Evolutionary conservation across 2,329 filamentous ascomycete species (phyloP).

Genomic region (Fusarium duplospermum): DNA sequence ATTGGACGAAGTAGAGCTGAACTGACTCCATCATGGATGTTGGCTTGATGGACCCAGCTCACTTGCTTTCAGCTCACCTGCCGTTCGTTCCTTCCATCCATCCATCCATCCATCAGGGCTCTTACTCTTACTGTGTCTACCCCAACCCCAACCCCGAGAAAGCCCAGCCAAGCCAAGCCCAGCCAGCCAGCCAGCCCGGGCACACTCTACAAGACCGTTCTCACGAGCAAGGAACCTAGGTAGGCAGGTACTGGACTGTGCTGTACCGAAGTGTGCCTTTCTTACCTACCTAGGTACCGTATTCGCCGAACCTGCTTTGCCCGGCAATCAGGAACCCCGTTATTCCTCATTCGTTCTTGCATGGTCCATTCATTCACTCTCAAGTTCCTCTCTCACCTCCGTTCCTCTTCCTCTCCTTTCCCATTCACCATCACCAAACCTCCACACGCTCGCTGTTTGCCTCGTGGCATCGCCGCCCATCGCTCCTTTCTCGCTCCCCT

Average conservation of each 20-base stretch:
- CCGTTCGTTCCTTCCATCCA: not conserved
- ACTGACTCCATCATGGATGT: not conserved
- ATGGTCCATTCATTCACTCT: conserved; percentile 5
- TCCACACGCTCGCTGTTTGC: conserved; percentile 28
- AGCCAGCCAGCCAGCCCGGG: not conserved
- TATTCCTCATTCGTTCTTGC: conserved; percentile 25
- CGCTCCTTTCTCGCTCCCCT: conserved; percentile 28
- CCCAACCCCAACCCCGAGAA: not conserved
- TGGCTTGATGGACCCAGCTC: conserved; percentile 17
- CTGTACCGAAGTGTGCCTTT: conserved; percentile 16
- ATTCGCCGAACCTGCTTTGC: conserved; percentile 32
- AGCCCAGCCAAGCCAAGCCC: conserved; percentile 3
- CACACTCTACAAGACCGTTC: not conserved
- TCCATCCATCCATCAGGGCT: not conserved
- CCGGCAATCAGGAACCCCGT: conserved; percentile 13
- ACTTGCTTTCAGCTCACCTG: not conserved
- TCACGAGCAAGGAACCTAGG: not conserved
- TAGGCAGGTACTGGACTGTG: not conserved
- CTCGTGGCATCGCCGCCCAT: conserved; percentile 11
- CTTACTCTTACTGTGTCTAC: not conserved
- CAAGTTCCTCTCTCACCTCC: conserved; percentile 8
- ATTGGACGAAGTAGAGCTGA: not conserved
- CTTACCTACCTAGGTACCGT: conserved; percentile 12
- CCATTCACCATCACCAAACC: conserved; percentile 17
- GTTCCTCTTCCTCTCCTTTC: conserved; percentile 22